Base-by-base conservation (phyloP, 352 stramenopile species). In the Pythium pectinolyticum region DNA sequence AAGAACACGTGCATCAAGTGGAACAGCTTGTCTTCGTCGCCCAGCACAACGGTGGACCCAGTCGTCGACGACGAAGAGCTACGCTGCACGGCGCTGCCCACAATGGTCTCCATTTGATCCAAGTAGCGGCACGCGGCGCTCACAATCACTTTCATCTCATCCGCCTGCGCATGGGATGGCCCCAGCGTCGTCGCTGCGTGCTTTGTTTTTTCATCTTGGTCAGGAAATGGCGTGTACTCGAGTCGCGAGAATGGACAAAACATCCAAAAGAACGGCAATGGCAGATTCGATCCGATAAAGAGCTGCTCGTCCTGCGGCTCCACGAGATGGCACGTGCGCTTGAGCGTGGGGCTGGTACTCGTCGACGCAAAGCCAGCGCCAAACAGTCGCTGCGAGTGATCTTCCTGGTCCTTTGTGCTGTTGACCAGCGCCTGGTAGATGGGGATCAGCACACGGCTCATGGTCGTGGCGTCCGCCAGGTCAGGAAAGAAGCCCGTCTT, bases 1-100 rank as follows among this genome's bases (percentile, higher is more conserved):
- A 92, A 90, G 40, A 92, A 89, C 8, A 87, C 77, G 47, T 90
- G 80, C 25, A 90, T 52, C 43, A 90, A 52, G 47, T 92, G 84
- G 62, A 90, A 90, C 0, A 90, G 65, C 62, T 90, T 90, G 67
- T 90, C 84, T 61, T 89, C 83, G 5, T 73, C 72, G 2, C 57
- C 60, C 19, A 90, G 49, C 8, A 12, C 35, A n/a, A n/a, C n/a
- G n/a, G n/a, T n/a, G 5, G 37, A 45, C 9, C 5, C 27, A 15
- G 51, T 53, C 15, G 39, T 24, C 14, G 37, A 11, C 34, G 46
- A 57, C 22, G 56, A 63, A 2, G 43, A 53, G 35, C 57, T 59
- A 65, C 69, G 11, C n/a, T n/a, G n/a, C 52, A 74, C 45, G 45
- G 11, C 37, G 67, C 27, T 43, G 43, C 58, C 52, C 2, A 55